Evolutionary conservation across 768 basidiomycete genomes (phyloP), one percentile per base, ranked within the genome.

Genomic region (Russula sp.): DNA sequence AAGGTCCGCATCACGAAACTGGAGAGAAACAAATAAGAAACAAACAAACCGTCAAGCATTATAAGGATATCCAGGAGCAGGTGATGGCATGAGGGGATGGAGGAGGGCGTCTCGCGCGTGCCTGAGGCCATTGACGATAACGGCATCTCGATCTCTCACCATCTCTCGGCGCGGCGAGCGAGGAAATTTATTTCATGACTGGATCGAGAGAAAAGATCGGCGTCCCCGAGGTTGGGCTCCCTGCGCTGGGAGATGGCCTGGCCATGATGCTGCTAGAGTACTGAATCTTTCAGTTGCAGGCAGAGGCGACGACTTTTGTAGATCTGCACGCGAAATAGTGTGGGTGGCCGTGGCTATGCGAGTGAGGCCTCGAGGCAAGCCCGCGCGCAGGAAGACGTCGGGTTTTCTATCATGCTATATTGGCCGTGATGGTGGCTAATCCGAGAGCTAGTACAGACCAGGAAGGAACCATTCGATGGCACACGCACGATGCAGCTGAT

Each of bases 51-150:
- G 8, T 7, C 18, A n/a, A 41, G 56, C 57, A 39, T 20, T 59
- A 22, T 18, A 41, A 34, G 38, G 25, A 63, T 49, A 59, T 52
- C 51, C 56, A 57, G 18, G 25, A 46, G 42, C 18, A n/a, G 35
- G 34, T 13, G 59, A 29, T 5, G 7, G 20, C 25, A 38, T 1
- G 60, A 35, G 32, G 35, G 39, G 34, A 32, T 18, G 25, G 20
- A 38, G n/a, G 41, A 32, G 34, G 5, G n/a, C 25, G 25, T 29
- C 25, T 29, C 25, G 46, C 20, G n/a, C 8, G 57, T 58, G 50
- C 58, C 58, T 58, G 58, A 32, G 38, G 25, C 25, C 10, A 18
- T 32, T 46, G 34, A 32, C 25, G 52, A 60, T 56, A 34, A 61
- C 54, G 59, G 51, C 51, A 60, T 50, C 25, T 29, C 25, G 25